phyloP scores from a whole-genome alignment of 305 asterid species.

The Rubia peregrina region DNA sequence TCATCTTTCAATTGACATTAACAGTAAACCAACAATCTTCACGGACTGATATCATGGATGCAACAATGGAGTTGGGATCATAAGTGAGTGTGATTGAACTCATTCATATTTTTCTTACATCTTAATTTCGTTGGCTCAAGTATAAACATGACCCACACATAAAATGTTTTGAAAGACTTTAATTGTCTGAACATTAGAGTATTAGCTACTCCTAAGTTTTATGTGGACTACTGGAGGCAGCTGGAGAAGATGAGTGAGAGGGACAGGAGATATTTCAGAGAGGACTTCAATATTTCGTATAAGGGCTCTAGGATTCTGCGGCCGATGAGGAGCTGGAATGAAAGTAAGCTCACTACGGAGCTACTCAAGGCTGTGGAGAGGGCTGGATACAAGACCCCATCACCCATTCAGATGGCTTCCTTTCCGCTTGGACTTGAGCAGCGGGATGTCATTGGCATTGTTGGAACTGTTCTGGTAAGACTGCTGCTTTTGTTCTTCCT shows the following conservation, averaged over 20 bases:
- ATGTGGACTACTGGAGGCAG: constrained; percentile 20
- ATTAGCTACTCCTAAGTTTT: too few relatives aligned
- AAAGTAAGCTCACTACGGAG: constrained; percentile 59
- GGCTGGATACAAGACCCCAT: constrained; percentile 69
- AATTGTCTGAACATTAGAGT: too few relatives aligned
- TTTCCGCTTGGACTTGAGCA: constrained; percentile 84
- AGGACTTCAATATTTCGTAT: constrained; percentile 72
- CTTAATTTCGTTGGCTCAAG: not conserved
- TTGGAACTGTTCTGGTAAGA: constrained; percentile 91
- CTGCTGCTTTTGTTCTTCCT: constrained; percentile 88
- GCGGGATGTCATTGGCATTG: constrained; percentile 72
- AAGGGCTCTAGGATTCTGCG: constrained; percentile 81
- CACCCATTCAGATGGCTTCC: constrained; percentile 88
- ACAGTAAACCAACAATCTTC: constrained; percentile 93
- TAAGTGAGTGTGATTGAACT: constrained; percentile 43
- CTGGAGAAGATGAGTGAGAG: constrained; percentile 81
- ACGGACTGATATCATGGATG: constrained; percentile 88
- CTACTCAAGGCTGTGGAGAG: constrained; percentile 64
- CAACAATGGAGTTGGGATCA: constrained; percentile 90
- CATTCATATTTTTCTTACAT: not conserved
- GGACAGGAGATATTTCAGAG: constrained; percentile 83
- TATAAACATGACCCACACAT: too few relatives aligned
- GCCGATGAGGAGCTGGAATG: constrained; percentile 80
- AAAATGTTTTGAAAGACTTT: too few relatives aligned
- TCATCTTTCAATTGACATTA: constrained; percentile 64